A percentile compares a stretch with the other conserved stretches of the same genome.
These are phyloP conservation scores for Annulohypoxylon truncatum DNA, from an alignment of 2,329 filamentous ascomycete genomes.

Conservation along the genomic window DNA sequence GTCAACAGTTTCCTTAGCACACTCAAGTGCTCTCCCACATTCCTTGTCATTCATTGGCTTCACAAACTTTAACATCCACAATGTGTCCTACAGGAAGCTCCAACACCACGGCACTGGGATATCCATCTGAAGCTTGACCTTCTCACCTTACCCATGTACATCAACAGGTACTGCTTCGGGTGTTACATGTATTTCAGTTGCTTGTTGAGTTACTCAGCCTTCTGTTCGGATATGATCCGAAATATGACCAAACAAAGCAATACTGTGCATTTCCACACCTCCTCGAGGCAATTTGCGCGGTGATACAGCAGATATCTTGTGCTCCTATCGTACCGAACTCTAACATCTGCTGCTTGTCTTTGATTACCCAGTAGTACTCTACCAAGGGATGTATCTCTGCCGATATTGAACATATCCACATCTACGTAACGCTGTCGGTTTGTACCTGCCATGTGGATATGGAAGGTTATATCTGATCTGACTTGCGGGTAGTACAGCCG, in stretches of 20 bases:
- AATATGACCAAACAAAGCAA: neutral
- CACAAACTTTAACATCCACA: neutral
- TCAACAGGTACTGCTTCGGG: neutral
- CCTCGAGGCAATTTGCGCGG: neutral
- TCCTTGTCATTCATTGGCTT: neutral
- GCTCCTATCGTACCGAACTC: neutral
- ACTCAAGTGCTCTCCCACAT: neutral
- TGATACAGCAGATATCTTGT: neutral
- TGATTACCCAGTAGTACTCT: neutral
- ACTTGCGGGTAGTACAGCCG: neutral
- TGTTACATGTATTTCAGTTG: neutral
- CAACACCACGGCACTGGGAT: neutral
- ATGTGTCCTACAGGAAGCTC: neutral
- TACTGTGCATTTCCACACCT: neutral
- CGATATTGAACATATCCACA: neutral
- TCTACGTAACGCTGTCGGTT: too few species aligned
- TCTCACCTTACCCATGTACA: neutral
- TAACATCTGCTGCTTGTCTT: neutral
- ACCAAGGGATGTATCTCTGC: neutral
- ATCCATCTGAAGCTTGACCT: neutral
- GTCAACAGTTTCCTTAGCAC: neutral
- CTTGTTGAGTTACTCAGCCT: neutral
- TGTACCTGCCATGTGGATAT: neutral
- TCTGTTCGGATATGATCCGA: neutral
- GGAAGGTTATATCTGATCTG: neutral